Evolutionary conservation across 2,329 filamentous ascomycete genomes (phyloP).

Genomic region (Septoria petroselini): DNA sequence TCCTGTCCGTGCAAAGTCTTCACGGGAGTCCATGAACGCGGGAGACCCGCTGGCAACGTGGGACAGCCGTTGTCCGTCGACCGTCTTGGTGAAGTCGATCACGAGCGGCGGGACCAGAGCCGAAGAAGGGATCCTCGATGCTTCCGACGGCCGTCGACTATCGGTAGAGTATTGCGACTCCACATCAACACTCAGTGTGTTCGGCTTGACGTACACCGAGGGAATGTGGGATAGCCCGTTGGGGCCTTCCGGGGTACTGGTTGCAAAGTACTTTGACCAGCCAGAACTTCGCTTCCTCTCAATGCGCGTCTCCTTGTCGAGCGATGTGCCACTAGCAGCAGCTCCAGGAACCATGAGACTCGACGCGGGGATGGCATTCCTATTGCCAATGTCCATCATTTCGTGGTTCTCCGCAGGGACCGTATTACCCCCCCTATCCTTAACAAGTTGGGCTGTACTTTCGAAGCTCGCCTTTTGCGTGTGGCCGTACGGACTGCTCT

Average conservation of each 20-base stretch:
- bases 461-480: constrained; percentile 54
- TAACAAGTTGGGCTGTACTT: constrained; percentile 59
- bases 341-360: constrained; percentile 24
- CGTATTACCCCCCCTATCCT: constrained; percentile 51
- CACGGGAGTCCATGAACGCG: constrained; percentile 59
- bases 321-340: constrained; percentile 24
- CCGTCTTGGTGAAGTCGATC: constrained; percentile 49
- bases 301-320: constrained; percentile 34
- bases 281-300: constrained; percentile 58
- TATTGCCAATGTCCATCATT: constrained; percentile 45
- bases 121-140: constrained; percentile 50
- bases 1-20: constrained; percentile 39
- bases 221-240: constrained; percentile 36
- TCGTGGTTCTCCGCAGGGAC: constrained; percentile 43
- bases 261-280: constrained; percentile 41
- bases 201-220: constrained; percentile 37
- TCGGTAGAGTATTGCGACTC: constrained; percentile 44
- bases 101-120: constrained; percentile 67
- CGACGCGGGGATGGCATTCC: constrained; percentile 34
- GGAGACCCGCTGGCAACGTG: constrained; percentile 68
- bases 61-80: constrained; percentile 61
- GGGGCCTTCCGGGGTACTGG: constrained; percentile 39
- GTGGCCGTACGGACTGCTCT: constrained; percentile 46
- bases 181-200: constrained; percentile 47
- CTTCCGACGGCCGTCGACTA: constrained; percentile 50